These are phyloP conservation scores for Stenogyne calaminthoides DNA, from an alignment of 305 asterid species.

Conservation along the genomic window DNA sequence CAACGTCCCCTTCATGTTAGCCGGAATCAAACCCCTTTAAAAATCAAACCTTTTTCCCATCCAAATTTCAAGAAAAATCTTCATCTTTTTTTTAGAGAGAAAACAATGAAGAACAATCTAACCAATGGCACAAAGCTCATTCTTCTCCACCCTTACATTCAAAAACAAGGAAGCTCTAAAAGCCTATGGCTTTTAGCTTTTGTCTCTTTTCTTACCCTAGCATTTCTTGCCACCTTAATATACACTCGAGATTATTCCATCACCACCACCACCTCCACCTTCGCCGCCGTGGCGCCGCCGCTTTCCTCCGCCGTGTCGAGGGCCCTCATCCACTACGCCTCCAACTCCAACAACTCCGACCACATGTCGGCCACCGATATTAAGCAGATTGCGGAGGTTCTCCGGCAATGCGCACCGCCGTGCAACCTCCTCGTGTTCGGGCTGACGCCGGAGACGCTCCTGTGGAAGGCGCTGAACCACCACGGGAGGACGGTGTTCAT, in stretches of 20 bases:
- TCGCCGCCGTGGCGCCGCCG: conserved; percentile 37
- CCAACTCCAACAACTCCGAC: conserved; percentile 74
- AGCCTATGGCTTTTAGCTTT: conserved; percentile 79
- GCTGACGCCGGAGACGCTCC: conserved; percentile 79
- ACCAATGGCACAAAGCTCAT: conserved; percentile 71
- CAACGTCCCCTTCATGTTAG: conserved; percentile 39
- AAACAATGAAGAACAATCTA: conserved; percentile 70
- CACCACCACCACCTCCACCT: conserved; percentile 41
- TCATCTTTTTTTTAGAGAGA: neutral
- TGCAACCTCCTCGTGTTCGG: conserved; percentile 89
- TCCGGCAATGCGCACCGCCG: conserved; percentile 68
- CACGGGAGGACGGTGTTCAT: conserved; percentile 79
- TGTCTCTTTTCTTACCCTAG: conserved; percentile 67
- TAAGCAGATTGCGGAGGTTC: conserved; percentile 67
- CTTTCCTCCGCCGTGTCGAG: conserved; percentile 52
- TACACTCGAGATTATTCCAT: conserved; percentile 72
- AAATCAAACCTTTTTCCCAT: conserved; percentile 31
- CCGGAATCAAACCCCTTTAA: conserved; percentile 47
- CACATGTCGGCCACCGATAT: conserved; percentile 74
- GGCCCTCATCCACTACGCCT: conserved; percentile 85
- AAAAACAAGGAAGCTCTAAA: conserved; percentile 83
- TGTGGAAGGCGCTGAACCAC: conserved; percentile 78
- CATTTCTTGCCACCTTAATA: conserved; percentile 65
- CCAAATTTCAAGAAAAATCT: neutral
- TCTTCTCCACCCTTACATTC: conserved; percentile 92